Percentiles rank a stretch among this genome's conserved stretches.
Conservation (phyloP, 768 basidiomycete species). For the Dioszegia crocea region DNA sequence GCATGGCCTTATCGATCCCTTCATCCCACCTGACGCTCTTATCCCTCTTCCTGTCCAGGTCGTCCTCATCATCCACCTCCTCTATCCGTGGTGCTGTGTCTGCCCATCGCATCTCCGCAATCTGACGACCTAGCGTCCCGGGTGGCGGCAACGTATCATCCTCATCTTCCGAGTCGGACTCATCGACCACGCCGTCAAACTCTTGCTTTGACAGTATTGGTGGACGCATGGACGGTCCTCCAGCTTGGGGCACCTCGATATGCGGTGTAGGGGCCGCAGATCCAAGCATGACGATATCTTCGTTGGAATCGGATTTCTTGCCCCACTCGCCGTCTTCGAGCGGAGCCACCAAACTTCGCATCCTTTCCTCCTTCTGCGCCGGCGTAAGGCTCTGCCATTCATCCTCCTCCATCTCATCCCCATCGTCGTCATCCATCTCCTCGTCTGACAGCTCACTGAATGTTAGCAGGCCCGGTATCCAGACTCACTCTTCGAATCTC, state of each 20-base stretch:
- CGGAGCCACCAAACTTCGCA: conserved; percentile 76
- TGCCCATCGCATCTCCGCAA: conserved; percentile 38
- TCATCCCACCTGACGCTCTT: conserved; percentile 12
- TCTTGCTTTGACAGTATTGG: conserved; percentile 76
- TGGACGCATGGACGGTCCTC: conserved; percentile 54
- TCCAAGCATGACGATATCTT: neutral
- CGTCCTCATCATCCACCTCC: conserved; percentile 35
- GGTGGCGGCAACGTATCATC: conserved; percentile 17
- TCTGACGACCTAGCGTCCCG: conserved; percentile 35
- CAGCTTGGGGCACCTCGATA: neutral
- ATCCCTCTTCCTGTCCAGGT: conserved; percentile 13
- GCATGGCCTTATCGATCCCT: conserved; percentile 34
- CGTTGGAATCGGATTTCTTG: conserved; percentile 47
- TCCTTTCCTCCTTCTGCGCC: conserved; percentile 58
- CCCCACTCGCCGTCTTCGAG: conserved; percentile 84
- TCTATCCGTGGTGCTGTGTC: conserved; percentile 20
- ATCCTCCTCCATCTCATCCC: conserved; percentile 53
- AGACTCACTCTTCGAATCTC: conserved; percentile 76
- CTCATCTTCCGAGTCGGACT: conserved; percentile 55
- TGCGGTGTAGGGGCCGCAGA: neutral
- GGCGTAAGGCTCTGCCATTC: conserved; percentile 50
- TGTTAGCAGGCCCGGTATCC: neutral
- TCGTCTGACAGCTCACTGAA: conserved; percentile 74
- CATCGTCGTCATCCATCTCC: conserved; percentile 53
- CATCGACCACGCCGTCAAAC: conserved; percentile 76